These are phyloP conservation scores for Pyrus bretschneideri DNA, from an alignment of 306 rosid species.

Conservation along the genomic window DNA sequence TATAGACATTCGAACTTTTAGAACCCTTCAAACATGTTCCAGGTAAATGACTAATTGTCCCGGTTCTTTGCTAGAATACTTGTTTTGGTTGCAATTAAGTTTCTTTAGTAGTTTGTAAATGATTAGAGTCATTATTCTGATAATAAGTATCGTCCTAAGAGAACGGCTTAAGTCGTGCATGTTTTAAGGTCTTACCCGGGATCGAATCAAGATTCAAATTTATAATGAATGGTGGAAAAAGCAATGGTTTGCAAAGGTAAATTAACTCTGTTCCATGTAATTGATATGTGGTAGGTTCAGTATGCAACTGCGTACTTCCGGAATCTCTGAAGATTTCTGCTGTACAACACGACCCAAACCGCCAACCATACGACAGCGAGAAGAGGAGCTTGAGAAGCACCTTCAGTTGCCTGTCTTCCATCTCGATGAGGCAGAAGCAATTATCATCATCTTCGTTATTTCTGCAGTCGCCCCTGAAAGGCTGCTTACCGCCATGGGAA, in stretches of 20 bases:
- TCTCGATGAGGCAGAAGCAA: conserved; percentile 92
- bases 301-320: conserved; percentile 85
- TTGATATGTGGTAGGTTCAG: conserved; percentile 52
- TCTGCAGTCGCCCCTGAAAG: conserved; percentile 87
- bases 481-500: conserved; percentile 81
- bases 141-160: background rate
- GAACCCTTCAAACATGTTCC: background rate
- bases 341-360: conserved; percentile 64
- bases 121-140: too few species aligned
- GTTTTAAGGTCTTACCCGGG: background rate
- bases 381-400: conserved; percentile 61
- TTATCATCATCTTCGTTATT: conserved; percentile 70
- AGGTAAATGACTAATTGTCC: background rate
- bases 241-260: background rate
- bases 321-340: conserved; percentile 69
- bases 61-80: background rate
- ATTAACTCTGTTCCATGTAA: background rate
- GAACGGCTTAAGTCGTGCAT: background rate
- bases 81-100: background rate
- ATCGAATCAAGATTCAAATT: background rate
- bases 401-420: conserved; percentile 71
- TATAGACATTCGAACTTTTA: too few species aligned
- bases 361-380: conserved; percentile 53
- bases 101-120: too few species aligned
- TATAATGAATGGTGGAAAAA: background rate